phyloP scores from a whole-genome alignment of 148 eudicot genomes.

The Chenopodium formosanum region DNA sequence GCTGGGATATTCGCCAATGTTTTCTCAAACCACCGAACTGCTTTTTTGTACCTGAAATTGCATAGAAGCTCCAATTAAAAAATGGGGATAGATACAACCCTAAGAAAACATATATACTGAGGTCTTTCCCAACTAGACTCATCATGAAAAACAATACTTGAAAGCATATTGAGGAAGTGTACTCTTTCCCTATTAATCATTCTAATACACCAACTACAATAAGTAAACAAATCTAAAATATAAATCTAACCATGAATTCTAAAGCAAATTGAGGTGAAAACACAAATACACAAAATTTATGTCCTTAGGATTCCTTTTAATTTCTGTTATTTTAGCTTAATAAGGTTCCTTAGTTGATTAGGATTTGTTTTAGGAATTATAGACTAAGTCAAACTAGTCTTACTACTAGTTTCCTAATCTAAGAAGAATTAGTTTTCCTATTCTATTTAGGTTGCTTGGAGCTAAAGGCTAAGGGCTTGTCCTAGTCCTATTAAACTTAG shows the following conservation, averaged over 20 bases:
- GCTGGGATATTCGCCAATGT: slow-evolving; percentile 71
- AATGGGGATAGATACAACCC: neutral
- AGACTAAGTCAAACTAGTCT: too few species aligned
- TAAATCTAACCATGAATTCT: neutral
- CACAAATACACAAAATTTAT: too few species aligned
- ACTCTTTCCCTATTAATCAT: neutral
- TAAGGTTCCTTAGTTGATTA: too few species aligned
- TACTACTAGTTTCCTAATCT: too few species aligned
- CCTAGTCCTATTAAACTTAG: too few species aligned
- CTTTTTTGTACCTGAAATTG: slow-evolving; percentile 69
- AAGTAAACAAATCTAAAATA: neutral
- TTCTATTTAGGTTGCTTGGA: too few species aligned
- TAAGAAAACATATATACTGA: neutral
- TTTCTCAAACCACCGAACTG: slow-evolving; percentile 90
- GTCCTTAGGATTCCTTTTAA: too few species aligned
- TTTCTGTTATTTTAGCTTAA: too few species aligned
- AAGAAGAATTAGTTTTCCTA: too few species aligned
- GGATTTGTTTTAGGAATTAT: too few species aligned
- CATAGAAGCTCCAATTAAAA: slow-evolving; percentile 7
- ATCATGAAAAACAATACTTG: neutral
- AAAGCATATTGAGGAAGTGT: slow-evolving; percentile 2
- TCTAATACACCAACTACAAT: neutral
- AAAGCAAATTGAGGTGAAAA: neutral
- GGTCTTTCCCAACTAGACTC: neutral
- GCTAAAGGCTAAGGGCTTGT: too few species aligned